Evolutionary conservation across 306 rosid species (phyloP).

Genomic region (Urtica urens): DNA sequence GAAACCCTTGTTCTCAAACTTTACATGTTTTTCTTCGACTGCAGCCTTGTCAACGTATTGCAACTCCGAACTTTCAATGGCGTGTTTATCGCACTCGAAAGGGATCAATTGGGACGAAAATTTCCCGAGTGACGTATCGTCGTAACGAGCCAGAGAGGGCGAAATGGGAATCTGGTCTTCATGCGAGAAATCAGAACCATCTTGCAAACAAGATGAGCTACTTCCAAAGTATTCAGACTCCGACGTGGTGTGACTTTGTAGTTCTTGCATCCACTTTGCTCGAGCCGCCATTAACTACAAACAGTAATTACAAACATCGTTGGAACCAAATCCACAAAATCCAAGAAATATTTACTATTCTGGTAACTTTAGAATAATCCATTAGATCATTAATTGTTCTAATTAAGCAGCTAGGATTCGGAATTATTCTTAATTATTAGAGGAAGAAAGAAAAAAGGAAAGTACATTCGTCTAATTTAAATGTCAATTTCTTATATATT

Average conservation of each 20-base stretch:
- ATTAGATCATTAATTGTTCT: neutral
- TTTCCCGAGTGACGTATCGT: slow-evolving; percentile 24
- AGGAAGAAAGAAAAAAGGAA: neutral
- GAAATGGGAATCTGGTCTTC: slow-evolving; percentile 31
- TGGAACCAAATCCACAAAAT: slow-evolving; percentile 5
- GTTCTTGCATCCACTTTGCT: slow-evolving; percentile 90
- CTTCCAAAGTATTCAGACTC: slow-evolving; percentile 41
- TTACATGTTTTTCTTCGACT: slow-evolving; percentile 37
- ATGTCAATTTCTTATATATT: neutral
- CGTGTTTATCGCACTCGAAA: slow-evolving; percentile 38
- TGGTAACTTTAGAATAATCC: neutral
- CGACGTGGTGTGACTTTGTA: slow-evolving; percentile 53
- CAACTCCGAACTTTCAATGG: slow-evolving; percentile 39
- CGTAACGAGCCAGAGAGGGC: slow-evolving; percentile 33
- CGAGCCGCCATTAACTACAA: slow-evolving; percentile 76
- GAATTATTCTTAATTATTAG: no score
- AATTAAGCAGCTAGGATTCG: neutral
- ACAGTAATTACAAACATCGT: no score
- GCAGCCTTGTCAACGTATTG: slow-evolving; percentile 47
- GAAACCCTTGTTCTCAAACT: slow-evolving; percentile 37
- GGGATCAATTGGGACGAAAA: slow-evolving; percentile 28
- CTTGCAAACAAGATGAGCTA: slow-evolving; percentile 31
- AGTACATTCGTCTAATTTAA: neutral
- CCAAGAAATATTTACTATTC: neutral
- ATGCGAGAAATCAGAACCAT: slow-evolving; percentile 20